Conservation (phyloP, 306 rosid genomes). For the Ziziphus jujuba region DNA sequence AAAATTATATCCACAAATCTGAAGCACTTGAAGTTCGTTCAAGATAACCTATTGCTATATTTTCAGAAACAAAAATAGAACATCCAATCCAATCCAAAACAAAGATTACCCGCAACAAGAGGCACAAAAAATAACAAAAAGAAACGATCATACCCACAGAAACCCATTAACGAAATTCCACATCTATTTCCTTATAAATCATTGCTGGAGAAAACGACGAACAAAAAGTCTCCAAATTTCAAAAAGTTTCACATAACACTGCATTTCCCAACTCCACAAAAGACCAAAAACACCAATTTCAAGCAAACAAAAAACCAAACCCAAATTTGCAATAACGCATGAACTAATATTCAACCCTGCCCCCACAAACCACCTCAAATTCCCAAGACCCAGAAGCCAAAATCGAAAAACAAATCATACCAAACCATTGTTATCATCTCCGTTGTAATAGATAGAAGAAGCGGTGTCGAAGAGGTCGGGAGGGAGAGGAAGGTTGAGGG, state of each 20-base stretch:
- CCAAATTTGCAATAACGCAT: constrained; percentile 27
- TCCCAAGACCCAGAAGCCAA: not conserved
- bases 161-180: no score
- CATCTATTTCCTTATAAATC: not conserved
- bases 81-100: constrained; percentile 13
- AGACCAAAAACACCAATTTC: no score
- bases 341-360: constrained; percentile 16
- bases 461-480: constrained; percentile 70
- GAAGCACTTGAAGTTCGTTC: not conserved
- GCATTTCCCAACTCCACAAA: not conserved
- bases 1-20: not conserved
- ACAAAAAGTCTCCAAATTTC: constrained; percentile 6
- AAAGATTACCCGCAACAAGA: not conserved
- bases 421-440: constrained; percentile 17
- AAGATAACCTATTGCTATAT: not conserved
- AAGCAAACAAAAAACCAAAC: not conserved
- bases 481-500: constrained; percentile 86
- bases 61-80: not conserved
- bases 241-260: not conserved
- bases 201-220: not conserved
- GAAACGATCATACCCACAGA: not conserved
- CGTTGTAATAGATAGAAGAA: constrained; percentile 54
- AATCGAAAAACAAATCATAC: constrained; percentile 26
- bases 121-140: not conserved
- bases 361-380: constrained; percentile 1